Conservation (phyloP, 371 early-diverging fungal genomes). For the Apophysomyces sp. region DNA sequence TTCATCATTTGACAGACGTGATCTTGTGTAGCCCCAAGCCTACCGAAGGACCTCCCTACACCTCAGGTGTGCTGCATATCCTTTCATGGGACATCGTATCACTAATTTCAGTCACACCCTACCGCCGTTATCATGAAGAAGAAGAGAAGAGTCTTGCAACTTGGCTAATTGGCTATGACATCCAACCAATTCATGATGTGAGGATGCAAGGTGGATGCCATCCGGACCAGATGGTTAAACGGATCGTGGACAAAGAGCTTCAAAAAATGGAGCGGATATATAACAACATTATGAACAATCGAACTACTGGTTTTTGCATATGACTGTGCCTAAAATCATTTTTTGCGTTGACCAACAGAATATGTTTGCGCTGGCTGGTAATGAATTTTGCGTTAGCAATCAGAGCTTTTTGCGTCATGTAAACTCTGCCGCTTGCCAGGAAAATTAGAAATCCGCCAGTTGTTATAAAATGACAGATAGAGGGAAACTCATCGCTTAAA, state of each 20-base stretch:
- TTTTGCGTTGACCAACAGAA: too few species aligned
- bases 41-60: constrained; percentile 38
- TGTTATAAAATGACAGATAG: too few species aligned
- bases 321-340: too few species aligned
- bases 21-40: too few species aligned
- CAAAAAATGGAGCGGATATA: constrained; percentile 48
- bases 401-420: neutral
- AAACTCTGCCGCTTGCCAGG: too few species aligned
- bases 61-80: constrained; percentile 52
- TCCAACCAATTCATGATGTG: constrained; percentile 54
- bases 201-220: constrained; percentile 60
- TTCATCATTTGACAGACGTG: too few species aligned
- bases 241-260: constrained; percentile 23
- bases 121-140: constrained; percentile 45
- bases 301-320: constrained; percentile 5
- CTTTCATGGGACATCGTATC: constrained; percentile 54
- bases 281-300: constrained; percentile 35
- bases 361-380: too few species aligned
- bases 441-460: too few species aligned
- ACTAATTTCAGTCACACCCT: constrained; percentile 29
- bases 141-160: constrained; percentile 57
- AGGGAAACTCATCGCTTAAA: too few species aligned
- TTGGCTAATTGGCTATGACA: constrained; percentile 59
- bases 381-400: neutral
- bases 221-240: constrained; percentile 56